These are phyloP conservation scores for Botryotinia calthae DNA, from an alignment of 2,329 filamentous ascomycete genomes.

Conservation along the genomic window DNA sequence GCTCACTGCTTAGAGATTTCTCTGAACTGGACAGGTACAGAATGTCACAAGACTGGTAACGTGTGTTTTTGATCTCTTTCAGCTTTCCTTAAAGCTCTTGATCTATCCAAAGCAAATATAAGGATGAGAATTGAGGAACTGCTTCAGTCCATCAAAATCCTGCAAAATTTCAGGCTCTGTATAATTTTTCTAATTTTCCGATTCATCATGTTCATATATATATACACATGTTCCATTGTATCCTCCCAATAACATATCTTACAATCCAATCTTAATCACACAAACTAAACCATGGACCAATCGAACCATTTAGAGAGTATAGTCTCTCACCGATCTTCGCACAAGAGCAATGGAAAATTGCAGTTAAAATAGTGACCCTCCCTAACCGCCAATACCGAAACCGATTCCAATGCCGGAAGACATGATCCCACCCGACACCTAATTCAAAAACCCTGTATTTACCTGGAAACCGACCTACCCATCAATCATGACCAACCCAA, in stretches of 20 bases:
- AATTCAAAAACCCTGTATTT: background rate
- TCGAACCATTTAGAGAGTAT: background rate
- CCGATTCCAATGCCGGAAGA: conserved; percentile 10
- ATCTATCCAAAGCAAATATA: background rate
- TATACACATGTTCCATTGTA: background rate
- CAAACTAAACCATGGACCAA: background rate
- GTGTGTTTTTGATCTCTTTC: background rate
- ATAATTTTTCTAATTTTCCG: background rate
- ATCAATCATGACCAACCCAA: background rate
- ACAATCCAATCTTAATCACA: background rate
- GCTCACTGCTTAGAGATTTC: background rate
- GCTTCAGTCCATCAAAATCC: background rate
- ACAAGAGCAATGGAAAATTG: background rate
- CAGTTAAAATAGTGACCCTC: background rate
- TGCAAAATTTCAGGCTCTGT: background rate
- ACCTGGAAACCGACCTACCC: background rate
- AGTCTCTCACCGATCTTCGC: background rate
- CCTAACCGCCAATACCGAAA: background rate
- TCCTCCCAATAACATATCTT: background rate
- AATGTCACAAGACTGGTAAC: background rate
- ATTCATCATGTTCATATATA: background rate
- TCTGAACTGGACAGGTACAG: background rate
- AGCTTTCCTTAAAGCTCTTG: background rate
- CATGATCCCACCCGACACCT: conserved; percentile 11
- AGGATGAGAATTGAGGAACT: background rate